Percentiles rank a stretch among this genome's conserved stretches.
phyloP scores from a whole-genome alignment of 1,139 yeast species.

The Magnusiomyces clavatus region DNA sequence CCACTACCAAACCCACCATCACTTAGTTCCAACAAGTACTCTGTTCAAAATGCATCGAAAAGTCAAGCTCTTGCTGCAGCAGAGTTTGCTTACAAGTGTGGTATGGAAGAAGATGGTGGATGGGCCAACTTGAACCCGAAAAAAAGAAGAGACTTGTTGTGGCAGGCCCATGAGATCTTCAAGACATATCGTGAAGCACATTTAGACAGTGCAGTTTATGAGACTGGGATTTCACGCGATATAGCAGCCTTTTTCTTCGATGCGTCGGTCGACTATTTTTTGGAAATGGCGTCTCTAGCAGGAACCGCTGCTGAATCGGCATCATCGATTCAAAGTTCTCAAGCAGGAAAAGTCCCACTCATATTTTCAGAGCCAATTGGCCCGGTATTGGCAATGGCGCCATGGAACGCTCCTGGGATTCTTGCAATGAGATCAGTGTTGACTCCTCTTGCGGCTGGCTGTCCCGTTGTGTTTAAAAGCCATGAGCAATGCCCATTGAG shows the following conservation, averaged over 20 bases:
- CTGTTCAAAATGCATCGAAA: no score
- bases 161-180: no score
- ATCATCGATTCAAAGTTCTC: not conserved
- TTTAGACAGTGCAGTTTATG: no score
- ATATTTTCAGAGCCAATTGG: conserved; percentile 40
- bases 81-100: no score
- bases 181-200: no score
- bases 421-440: conserved; percentile 27
- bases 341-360: conserved; percentile 14
- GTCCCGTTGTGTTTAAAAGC: conserved; percentile 54
- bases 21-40: no score
- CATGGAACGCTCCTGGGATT: conserved; percentile 46
- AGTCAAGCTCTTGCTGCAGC: no score
- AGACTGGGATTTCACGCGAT: no score
- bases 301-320: conserved; percentile 2
- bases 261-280: not conserved
- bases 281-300: not conserved
- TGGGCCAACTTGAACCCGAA: no score
- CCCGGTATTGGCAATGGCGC: conserved; percentile 41
- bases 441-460: conserved; percentile 53
- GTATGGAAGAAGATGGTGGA: no score
- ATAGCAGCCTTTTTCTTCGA: not conserved
- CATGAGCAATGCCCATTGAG: conserved; percentile 63
- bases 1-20: no score
- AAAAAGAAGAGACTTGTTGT: no score